Base-by-base conservation (phyloP, 2,329 filamentous ascomycete species). In the Claviceps sp. region DNA sequence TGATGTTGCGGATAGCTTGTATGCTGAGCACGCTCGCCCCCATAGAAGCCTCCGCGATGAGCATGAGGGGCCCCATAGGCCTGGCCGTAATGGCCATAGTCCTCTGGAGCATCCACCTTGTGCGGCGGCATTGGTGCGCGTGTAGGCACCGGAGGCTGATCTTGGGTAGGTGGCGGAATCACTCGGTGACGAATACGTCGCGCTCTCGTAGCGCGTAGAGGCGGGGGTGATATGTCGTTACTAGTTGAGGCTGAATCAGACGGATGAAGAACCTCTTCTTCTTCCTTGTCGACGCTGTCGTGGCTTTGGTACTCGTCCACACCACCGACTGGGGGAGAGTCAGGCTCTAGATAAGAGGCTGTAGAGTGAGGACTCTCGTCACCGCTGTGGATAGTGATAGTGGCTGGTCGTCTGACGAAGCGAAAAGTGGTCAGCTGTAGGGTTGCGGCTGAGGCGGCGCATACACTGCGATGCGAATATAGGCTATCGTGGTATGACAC, bases 21-120 rank as follows among this genome's bases (percentile, higher is more conserved):
- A 46, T 52, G 58, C 52, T 63, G 65, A 62, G 54, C 68, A 20
- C 58, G 56, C 3, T 52, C 51, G 37, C 52, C 9, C 9, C 30
- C 55, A 26, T 58, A 58, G 42, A 62, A 68, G 40, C 56, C 59
- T 30, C 59, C 62, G 49, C 64, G 61, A 43, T 62, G 58, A 50
- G 60, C 50, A 40, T 56, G 57, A 22, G 53, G 52, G 47, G 54
- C 58, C 37, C 56, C 56, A 38, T 56, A 57, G 48, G 50, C 48
- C 41, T 54, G 57, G 52, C 55, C 55, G 48, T 61, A 62, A 30
- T 62, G 65, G 56, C 70, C 67, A 62, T 76, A 83, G n/a, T 86
- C 81, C 24, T 86, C 81, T 20, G 73, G 73, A 38, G 77, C 77
- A 64, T 85, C 84, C 71, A 78, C 73, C 64, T 76, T 85, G 71